Evolutionary conservation across 257 asterid species (phyloP).

Genomic region (Fraxinus anomala): DNA sequence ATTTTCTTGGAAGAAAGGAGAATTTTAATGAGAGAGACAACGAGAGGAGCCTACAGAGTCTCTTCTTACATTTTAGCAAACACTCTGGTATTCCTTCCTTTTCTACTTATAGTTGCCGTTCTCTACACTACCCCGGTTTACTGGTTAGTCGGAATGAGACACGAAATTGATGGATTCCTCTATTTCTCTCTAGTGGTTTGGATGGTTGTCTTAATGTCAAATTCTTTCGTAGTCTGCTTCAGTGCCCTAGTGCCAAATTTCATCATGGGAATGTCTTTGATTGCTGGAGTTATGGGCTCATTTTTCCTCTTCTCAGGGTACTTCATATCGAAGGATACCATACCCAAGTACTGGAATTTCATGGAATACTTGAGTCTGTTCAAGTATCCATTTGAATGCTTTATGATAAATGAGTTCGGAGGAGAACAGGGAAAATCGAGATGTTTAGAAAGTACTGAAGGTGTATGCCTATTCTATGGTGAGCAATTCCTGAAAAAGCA

Average conservation of each 20-base stretch:
- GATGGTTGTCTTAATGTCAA: conserved; percentile 60
- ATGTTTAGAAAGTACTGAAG: conserved; percentile 53
- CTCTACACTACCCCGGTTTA: conserved; percentile 60
- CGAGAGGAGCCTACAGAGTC: conserved; percentile 73
- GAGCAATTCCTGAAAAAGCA: conserved; percentile 49
- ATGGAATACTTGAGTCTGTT: conserved; percentile 70
- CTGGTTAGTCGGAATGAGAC: conserved; percentile 70
- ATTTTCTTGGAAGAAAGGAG: conserved; percentile 73
- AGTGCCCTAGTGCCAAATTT: conserved; percentile 63
- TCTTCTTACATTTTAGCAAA: conserved; percentile 69
- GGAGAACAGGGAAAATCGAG: conserved; percentile 51
- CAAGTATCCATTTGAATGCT: conserved; percentile 80
- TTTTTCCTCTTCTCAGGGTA: conserved; percentile 85
- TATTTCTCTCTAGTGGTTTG: conserved; percentile 63
- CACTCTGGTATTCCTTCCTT: conserved; percentile 67
- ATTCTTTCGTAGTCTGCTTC: conserved; percentile 73
- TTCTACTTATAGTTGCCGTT: conserved; percentile 58
- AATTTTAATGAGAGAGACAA: conserved; percentile 64
- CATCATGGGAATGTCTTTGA: conserved; percentile 62
- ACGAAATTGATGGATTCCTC: conserved; percentile 39
- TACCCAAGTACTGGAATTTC: conserved; percentile 64
- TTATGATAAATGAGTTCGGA: conserved; percentile 74
- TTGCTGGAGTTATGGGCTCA: conserved; percentile 57
- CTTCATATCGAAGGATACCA: conserved; percentile 57
- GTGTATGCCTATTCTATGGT: conserved; percentile 55